phyloP scores from a whole-genome alignment of 441 rosid genomes.

The Jatropha multifida region DNA sequence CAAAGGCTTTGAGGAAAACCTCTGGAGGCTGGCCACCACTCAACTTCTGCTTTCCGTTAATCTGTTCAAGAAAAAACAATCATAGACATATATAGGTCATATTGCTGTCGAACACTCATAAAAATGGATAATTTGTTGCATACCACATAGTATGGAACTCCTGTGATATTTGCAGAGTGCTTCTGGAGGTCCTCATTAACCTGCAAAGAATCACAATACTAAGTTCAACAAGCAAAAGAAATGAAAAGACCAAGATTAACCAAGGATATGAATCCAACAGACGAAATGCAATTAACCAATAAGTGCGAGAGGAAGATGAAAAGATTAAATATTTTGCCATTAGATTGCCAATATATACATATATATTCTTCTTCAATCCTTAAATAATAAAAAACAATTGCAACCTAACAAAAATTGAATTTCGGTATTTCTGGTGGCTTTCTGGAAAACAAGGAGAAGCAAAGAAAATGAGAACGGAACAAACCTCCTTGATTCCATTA shows the following conservation, averaged over 20 bases:
- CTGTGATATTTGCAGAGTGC: constrained; percentile 55
- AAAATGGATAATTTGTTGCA: constrained; percentile 15
- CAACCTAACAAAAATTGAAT: not conserved
- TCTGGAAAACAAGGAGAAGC: not conserved
- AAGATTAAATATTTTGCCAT: too few relatives aligned
- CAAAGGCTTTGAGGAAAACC: constrained; percentile 65
- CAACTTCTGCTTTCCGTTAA: constrained; percentile 65
- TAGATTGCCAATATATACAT: too few relatives aligned
- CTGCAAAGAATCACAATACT: constrained; percentile 33
- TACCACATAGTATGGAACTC: constrained; percentile 85
- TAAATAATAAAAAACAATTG: not conserved
- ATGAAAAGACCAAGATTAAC: not conserved
- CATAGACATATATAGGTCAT: not conserved
- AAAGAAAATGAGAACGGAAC: constrained; percentile 17
- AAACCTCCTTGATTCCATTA: constrained; percentile 66
- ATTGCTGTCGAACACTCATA: not conserved
- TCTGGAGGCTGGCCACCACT: constrained; percentile 86
- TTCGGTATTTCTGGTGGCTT: not conserved
- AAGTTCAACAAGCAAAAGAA: not conserved
- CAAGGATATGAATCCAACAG: not conserved
- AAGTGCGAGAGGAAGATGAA: not conserved
- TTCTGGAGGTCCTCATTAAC: constrained; percentile 64
- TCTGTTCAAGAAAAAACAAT: constrained; percentile 41
- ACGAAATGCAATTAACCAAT: not conserved
- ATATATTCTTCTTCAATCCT: not conserved